phyloP scores from a whole-genome alignment of 108 stramenopile genomes.

The Nitzschia sp. region DNA sequence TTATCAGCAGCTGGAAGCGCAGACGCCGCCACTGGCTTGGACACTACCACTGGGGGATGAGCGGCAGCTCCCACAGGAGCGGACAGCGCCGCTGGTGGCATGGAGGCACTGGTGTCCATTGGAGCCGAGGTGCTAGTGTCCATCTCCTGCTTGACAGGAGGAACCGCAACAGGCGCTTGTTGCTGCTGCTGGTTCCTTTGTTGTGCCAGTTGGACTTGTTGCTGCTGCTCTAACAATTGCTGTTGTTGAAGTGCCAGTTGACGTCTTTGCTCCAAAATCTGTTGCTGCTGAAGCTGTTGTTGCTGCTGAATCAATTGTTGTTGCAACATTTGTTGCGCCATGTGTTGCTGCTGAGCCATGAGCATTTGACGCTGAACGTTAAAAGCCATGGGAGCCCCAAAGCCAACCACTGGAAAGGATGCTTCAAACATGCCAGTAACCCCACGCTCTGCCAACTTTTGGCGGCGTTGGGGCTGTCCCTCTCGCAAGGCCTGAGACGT shows the following conservation, averaged over 20 bases:
- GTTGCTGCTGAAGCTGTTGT: not conserved
- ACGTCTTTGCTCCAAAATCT: not conserved
- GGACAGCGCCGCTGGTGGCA: too few species aligned
- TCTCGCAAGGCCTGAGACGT: conserved; percentile 79
- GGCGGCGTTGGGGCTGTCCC: conserved; percentile 75
- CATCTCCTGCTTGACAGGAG: not conserved
- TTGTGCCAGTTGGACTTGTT: not conserved
- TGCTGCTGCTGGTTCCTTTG: not conserved
- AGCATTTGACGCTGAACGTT: conserved; percentile 12
- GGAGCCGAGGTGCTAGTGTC: too few species aligned
- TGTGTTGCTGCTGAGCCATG: not conserved
- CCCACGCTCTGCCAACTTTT: conserved; percentile 53
- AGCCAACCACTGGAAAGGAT: not conserved
- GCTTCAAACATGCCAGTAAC: conserved; percentile 6
- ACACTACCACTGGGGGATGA: too few species aligned
- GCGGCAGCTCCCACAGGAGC: too few species aligned
- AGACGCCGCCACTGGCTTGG: too few species aligned
- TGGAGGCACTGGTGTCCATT: too few species aligned
- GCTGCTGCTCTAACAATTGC: not conserved
- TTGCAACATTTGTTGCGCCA: not conserved
- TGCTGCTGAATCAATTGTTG: conserved; percentile 2
- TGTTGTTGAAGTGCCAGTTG: not conserved
- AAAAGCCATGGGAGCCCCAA: not conserved
- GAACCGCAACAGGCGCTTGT: not conserved
- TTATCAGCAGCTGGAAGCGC: too few species aligned